Evolutionary conservation across 345 rosid genomes (phyloP).

Genomic region (Rhodomyrtus tomentosa): DNA sequence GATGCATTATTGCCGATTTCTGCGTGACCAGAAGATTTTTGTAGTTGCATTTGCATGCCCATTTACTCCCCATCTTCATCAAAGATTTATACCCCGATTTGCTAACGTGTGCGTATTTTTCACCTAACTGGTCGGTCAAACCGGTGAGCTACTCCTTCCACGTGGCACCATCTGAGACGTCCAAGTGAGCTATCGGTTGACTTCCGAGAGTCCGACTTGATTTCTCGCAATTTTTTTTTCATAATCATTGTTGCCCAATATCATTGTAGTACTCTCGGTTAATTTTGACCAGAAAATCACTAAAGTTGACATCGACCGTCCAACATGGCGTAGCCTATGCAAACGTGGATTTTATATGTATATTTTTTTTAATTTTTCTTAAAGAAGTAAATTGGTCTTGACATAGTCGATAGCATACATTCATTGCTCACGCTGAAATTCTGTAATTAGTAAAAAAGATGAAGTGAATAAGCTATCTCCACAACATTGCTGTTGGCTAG

Average conservation of each 20-base stretch:
- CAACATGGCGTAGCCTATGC: no score
- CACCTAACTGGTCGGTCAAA: background rate
- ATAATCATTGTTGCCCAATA: no score
- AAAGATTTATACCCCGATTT: background rate
- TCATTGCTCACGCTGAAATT: no score
- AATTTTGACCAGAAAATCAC: no score
- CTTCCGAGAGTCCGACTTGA: background rate
- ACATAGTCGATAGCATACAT: no score
- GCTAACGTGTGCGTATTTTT: background rate
- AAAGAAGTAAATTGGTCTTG: no score
- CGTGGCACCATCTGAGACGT: slow-evolving; percentile 7
- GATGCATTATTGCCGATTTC: background rate
- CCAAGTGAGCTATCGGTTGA: slow-evolving; percentile 7
- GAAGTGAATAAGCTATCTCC: slow-evolving; percentile 1
- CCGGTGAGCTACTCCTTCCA: slow-evolving; percentile 15
- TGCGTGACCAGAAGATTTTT: background rate
- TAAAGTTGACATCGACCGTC: no score
- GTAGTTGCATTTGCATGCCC: background rate
- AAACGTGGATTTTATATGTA: no score
- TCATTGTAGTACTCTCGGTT: no score
- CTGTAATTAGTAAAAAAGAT: slow-evolving; percentile 1
- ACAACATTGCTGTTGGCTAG: background rate
- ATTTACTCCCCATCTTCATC: background rate
- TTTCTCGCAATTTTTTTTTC: background rate
- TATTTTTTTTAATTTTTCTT: no score